phyloP scores from a whole-genome alignment of 176 grass and related monocot genomes.

The Secale cereale region DNA sequence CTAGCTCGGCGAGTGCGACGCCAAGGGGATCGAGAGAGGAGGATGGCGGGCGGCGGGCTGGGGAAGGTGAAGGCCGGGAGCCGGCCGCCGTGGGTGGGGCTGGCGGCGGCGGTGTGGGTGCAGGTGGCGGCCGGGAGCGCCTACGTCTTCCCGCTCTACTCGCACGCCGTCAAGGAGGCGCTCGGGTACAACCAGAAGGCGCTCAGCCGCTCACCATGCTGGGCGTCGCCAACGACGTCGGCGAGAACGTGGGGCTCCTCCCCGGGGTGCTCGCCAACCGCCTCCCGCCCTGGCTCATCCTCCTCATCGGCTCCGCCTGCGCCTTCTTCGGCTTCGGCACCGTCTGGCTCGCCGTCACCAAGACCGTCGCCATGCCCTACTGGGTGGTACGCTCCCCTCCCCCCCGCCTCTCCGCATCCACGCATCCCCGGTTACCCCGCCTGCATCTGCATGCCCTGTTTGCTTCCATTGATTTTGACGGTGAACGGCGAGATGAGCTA shows the following conservation, averaged over 20 bases:
- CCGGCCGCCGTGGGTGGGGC: conserved; percentile 87
- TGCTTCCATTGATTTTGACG: not conserved
- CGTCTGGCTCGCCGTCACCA: conserved; percentile 80
- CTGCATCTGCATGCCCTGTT: not conserved
- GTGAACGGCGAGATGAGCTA: not conserved
- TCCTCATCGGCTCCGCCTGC: conserved; percentile 68
- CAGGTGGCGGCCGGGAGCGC: conserved; percentile 83
- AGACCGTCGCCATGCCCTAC: conserved; percentile 69
- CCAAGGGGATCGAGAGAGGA: not conserved
- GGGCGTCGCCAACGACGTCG: conserved; percentile 87
- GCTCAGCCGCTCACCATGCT: conserved; percentile 73
- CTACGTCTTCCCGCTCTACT: conserved; percentile 93
- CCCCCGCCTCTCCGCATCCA: not conserved
- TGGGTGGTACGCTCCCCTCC: conserved; percentile 49
- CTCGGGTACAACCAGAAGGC: conserved; percentile 64
- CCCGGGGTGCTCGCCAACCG: conserved; percentile 70
- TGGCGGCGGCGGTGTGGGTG: conserved; percentile 87
- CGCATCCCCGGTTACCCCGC: not conserved
- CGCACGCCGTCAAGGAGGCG: conserved; percentile 56
- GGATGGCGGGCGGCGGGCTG: conserved; percentile 20
- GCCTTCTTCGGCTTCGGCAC: conserved; percentile 79
- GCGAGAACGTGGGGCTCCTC: conserved; percentile 83
- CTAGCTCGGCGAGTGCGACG: not conserved
- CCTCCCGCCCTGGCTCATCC: conserved; percentile 68
- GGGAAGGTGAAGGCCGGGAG: conserved; percentile 65